Evolutionary conservation across 148 eudicot genomes (phyloP), one percentile per base, ranked within the genome.

Genomic region (Arctostaphylos glauca): DNA sequence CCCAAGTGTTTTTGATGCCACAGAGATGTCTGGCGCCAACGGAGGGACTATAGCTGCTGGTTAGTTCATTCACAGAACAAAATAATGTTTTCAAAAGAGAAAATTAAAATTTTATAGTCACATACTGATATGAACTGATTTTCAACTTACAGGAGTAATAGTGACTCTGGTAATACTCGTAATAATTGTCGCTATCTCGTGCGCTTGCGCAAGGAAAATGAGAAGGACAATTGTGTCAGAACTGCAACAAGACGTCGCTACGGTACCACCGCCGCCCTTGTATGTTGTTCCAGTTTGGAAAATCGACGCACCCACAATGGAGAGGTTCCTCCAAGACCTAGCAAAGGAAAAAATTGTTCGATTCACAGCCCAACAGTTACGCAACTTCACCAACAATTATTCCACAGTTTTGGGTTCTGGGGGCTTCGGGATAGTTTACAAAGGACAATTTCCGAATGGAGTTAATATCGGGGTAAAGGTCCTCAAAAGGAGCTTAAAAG

Each of bases 371-470:
- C 79, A 2, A 44, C 5, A 76, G 21, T 5, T 76, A 23, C 13
- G 44, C 6, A 76, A 19, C 5, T 76, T 52, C 79, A 76, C 79
- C 0, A 14, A 1, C 6, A 76, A 76, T 14, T 76, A 76, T 59
- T 2, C 79, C 5, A 76, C 44, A 14, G 38, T 5, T 19, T 25
- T 85, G 53, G 84, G 87, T 49, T 78, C 59, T 2, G 84, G 87
- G 9, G 84, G 85, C 8, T 85, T 82, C 25, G 87, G 84, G n/a
- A 13, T 82, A 15, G 87, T 82, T 49, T 85, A 85, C 80, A 78
- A 78, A 73, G 87, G 87, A 56, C 46, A 49, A 14, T 78, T 85
- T 41, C 87, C 82, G 15, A 73, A 59, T 10, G 84, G 84, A 60
- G 68, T 82, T 16, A 67, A 41, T 4, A 62, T 85, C 10, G 87